Conservation (phyloP, 2,329 filamentous ascomycete genomes). For the Monosporascus sp. region DNA sequence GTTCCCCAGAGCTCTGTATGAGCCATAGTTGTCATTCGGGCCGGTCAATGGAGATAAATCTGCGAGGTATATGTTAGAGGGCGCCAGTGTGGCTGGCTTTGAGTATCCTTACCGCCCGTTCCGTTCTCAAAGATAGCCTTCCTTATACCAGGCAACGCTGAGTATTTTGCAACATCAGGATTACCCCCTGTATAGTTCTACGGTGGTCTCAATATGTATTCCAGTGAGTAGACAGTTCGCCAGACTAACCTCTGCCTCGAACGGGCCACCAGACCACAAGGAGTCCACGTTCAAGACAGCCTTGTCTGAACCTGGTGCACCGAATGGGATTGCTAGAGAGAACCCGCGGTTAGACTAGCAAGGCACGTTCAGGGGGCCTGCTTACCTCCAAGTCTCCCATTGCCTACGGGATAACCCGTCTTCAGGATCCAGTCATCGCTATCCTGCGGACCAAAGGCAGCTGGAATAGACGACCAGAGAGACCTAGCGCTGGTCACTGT, state of each 20-base stretch:
- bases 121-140: slow-evolving; percentile 43
- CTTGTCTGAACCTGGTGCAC: slow-evolving; percentile 35
- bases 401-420: slow-evolving; percentile 41
- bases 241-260: slow-evolving; percentile 32
- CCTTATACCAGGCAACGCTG: slow-evolving; percentile 36
- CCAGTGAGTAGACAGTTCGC: neutral
- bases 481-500: slow-evolving; percentile 6
- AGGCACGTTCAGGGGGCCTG: neutral
- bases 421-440: slow-evolving; percentile 24
- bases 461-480: slow-evolving; percentile 14
- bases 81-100: neutral
- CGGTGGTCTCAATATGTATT: neutral
- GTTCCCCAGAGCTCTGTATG: slow-evolving; percentile 42
- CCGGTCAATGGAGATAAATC: slow-evolving; percentile 35
- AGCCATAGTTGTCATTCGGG: slow-evolving; percentile 35
- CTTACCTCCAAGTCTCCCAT: slow-evolving; percentile 40
- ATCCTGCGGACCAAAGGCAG: slow-evolving; percentile 9
- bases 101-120: slow-evolving; percentile 33
- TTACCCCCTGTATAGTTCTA: slow-evolving; percentile 44
- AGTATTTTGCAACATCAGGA: slow-evolving; percentile 28
- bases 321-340: slow-evolving; percentile 35
- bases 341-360: neutral
- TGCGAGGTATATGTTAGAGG: slow-evolving; percentile 9
- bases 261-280: slow-evolving; percentile 46
- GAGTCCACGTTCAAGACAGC: slow-evolving; percentile 43